Base-by-base conservation (phyloP, 805 yeast species). In the Barnettozyma pratensis region DNA sequence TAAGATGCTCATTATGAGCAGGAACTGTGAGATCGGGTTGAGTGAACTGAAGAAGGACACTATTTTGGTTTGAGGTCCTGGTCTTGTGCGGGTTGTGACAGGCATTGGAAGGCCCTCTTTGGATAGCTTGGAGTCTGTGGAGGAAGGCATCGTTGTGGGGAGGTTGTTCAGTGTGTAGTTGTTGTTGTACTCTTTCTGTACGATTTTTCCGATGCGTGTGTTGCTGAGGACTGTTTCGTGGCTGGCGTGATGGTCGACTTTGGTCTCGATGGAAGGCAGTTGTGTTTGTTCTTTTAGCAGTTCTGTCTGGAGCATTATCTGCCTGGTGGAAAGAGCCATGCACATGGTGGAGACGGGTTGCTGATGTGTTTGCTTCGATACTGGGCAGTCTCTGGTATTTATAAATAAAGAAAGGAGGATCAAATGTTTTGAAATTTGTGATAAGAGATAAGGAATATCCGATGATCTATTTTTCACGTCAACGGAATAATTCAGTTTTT, bases 61-160 rank as follows among this genome's bases (percentile, higher is more conserved):
- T 8, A 31, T 8, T 8, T 31, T 31, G 34, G 34, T 8, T 8
- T 8, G 11, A 8, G 3, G 19, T 14, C 9, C 7, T 12, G 3
- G 28, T 34, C 25, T 26, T 30, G 19, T 2, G 27, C 28, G 7
- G 3, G 44, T 29, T 9, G 45, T 36, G 7, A 42, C 28, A 6
- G 45, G 45, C 26, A 42, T 11, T 28, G 45, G 45, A 10, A 42
- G 35, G 5, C 45, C 45, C 14, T 36, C 40, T 28, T 37, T 42
- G 11, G 45, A 42, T 14, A n/a, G 36, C 35, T n/a, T 26, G 19
- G 19, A 19, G 19, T 19, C 19, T 19, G 19, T 19, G 19, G 19
- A 19, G 19, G 19, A 19, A 19, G 19, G 19, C 19, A 19, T 19
- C 19, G 19, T 19, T 19, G 19, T 2, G 19, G 19, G 19, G 19